Base-by-base conservation (phyloP, 192 early-diverging fungal species). In the Podila epigama region DNA sequence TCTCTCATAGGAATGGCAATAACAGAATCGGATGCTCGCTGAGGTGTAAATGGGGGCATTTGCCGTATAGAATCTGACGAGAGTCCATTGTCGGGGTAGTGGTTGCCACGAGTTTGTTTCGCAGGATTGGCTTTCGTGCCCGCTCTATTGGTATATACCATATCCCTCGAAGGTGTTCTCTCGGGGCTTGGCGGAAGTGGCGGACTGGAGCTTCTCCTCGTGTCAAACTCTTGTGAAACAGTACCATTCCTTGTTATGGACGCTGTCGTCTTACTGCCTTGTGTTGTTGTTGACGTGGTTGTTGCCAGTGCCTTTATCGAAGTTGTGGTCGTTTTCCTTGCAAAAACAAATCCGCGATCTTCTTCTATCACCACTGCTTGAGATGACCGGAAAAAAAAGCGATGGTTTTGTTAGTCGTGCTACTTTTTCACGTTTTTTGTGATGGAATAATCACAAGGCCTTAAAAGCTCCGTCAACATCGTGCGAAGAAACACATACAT, bases 271-370 rank as follows among this genome's bases (percentile, higher is more conserved):
- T n/a, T n/a, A n/a, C n/a, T n/a, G n/a, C n/a, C 25, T 15, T 31
- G n/a, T 51, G 44, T 50, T 13, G 51, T 42, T 1, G 53, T 10
- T n/a, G 15, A 1, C 3, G 34, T 7, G 10, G n/a, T 22, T 25
- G 34, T n/a, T 29, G 25, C 34, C 0, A 28, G 28, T 12, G 25
- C 36, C 12, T 27, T 32, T 7, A 31, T 41, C 13, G 53, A 18
- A 36, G 60, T 53, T 5, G 48, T 32, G 3, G 31, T 40, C 60
- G 53, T 63, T 60, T 68, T 77, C 40, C 73, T 68, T 8, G 60
- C 64, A 32, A 77, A 77, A 12, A 77, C 60, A 25, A 77, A 77
- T 51, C 73, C 73, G 7, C 73, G 59, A n/a, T 77, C 73, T 11
- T 77, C 73, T 32, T 77, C 73, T 2, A 60, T 68, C 31, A 68